Evolutionary conservation across 441 rosid genomes (phyloP), one percentile per base, ranked within the genome.

Genomic region (Populus hybrid): DNA sequence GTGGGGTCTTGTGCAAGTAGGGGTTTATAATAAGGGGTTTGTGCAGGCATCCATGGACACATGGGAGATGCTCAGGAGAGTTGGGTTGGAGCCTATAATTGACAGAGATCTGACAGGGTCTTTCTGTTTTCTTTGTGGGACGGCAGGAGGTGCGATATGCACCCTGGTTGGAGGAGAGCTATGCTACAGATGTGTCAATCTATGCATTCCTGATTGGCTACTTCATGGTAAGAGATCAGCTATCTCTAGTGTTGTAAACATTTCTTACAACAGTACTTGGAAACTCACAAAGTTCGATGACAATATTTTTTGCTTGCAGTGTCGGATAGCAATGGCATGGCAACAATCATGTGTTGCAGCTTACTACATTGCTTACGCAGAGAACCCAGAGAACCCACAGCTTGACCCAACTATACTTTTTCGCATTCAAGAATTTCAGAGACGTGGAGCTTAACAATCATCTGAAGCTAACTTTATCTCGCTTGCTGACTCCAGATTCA

Each of bases 1-100:
- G 76, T 94, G 95, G 93, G 97, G 93, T 0, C 91, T 93, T 76
- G 98, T 94, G 20, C 93, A 89, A 35, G 91, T 90, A 3, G 97
- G 95, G 59, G 88, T 87, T 2, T 87, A 86, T 67, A 83, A 86
- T 28, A 89, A 87, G 82, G 95, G 92, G 11, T 87, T 94, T 65
- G 77, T 90, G 77, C 89, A 87, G 72, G 91, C 97, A 72, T 94
- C 99, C 0, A 75, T 78, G 72, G 89, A 91, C 63, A 84, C 92
- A 0, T 93, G 98, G 97, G 89, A 88, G 67, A 79, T 74, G 85
- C 78, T 94, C 76, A 81, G 77, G 72, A 81, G 72, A 30, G 81
- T 9, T 0, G 90, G 82, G 14, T 50, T 93, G 76, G 90, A 85
- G 64, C 66, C 75, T 4, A 73, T 93, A 72, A 90, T 95, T 5